Evolutionary conservation across 345 rosid species (phyloP).

Genomic region (Rhodomyrtus tomentosa): DNA sequence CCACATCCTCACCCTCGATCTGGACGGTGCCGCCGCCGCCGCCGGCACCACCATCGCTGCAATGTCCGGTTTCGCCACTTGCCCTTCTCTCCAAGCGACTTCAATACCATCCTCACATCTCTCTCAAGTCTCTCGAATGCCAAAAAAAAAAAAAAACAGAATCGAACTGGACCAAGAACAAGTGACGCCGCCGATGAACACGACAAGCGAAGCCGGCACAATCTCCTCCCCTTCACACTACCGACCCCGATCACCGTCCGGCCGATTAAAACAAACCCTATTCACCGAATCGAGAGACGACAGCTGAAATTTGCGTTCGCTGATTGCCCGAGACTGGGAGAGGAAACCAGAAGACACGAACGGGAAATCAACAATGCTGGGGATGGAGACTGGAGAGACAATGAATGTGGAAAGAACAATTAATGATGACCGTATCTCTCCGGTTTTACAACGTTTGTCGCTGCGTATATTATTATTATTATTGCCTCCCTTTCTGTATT

Average conservation of each 20-base stretch:
- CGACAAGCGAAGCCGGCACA: neutral
- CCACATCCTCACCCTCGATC: slow-evolving; percentile 78
- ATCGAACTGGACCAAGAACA: neutral
- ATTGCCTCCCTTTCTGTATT: neutral
- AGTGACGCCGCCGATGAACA: neutral
- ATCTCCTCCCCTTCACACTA: neutral
- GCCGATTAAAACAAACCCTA: neutral
- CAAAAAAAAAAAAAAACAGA: neutral
- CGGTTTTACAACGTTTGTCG: neutral
- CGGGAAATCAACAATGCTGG: neutral
- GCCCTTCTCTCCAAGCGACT: neutral
- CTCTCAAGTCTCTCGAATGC: neutral
- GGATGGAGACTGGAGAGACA: neutral
- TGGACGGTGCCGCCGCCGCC: neutral
- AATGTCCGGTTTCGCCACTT: neutral
- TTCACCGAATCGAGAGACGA: neutral
- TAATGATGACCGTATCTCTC: neutral
- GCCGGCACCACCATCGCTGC: slow-evolving; percentile 8
- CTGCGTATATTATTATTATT: neutral
- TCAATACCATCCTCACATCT: neutral
- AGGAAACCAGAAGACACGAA: neutral
- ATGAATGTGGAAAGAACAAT: neutral
- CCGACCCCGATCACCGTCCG: neutral
- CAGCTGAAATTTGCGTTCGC: neutral
- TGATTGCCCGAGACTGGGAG: neutral